Base-by-base conservation (phyloP, 176 grass and related monocot species). In the Oryza longistaminata region DNA sequence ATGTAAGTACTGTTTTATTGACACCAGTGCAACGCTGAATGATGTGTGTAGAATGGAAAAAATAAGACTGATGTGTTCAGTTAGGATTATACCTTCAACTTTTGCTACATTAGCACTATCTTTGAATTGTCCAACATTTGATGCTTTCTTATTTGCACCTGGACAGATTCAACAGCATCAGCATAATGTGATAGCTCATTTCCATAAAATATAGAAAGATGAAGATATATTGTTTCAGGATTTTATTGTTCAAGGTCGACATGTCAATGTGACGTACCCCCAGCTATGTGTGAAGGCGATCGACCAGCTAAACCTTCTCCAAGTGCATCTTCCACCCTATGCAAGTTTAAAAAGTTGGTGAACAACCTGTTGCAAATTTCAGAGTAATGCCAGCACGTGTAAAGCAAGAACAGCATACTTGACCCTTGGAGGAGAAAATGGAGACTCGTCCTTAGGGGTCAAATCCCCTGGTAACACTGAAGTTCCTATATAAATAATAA, bases 361-460 rank as follows among this genome's bases (percentile, higher is more conserved):
- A 85, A 48, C 78, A 87, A 13, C n/a, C 64, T 78, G 70, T 87
- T 75, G 40, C 34, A 81, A 66, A 60, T 24, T 53, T 72, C 70
- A 64, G 10, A 55, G 71, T 9, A 26, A 69, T 84, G 67, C 66
- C 39, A 79, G 25, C 65, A 77, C 74, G 66, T 22, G 39, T 39
- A 82, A 58, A 76, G 64, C 62, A 64, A 81, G 31, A 83, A 37
- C 21, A 70, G 3, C 87, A 83, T 88, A 98, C 96, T 96, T 99
- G 89, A 96, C 81, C 75, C 96, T 92, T 16, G 93, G 78, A n/a
- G 91, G 96, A 84, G 96, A 99, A 86, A 99, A 99, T 79, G 96
- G 93, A 85, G 96, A 96, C 29, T 96, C 96, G 9, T 86, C 89
- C 87, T 97, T 94, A 74, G 87, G 83, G 49, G 86, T 87, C 55